A percentile compares a stretch with the other conserved stretches of the same genome.
These are phyloP conservation scores for Stemphylium beticola DNA, from an alignment of 2,329 filamentous ascomycete species.

Conservation along the genomic window DNA sequence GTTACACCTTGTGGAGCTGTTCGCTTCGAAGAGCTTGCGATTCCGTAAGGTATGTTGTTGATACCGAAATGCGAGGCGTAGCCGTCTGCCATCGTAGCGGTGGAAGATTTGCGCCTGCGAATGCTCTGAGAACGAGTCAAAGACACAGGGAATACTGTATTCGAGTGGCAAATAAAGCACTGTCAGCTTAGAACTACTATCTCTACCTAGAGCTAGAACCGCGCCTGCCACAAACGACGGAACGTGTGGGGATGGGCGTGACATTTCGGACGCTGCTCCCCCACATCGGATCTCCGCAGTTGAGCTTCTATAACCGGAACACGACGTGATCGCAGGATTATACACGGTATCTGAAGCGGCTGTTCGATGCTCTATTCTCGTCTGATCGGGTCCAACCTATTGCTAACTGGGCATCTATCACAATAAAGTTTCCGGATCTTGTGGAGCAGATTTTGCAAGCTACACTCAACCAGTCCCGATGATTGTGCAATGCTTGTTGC, in stretches of 20 bases:
- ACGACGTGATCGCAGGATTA: background rate
- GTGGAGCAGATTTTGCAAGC: background rate
- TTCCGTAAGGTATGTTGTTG: conserved; percentile 43
- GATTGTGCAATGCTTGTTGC: background rate
- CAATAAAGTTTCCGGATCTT: too few species aligned
- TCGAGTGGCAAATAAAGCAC: background rate
- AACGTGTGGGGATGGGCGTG: background rate
- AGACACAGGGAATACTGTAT: background rate
- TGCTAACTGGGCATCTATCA: background rate
- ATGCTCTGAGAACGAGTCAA: background rate
- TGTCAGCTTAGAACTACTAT: background rate
- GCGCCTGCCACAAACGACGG: background rate
- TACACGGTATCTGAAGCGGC: background rate
- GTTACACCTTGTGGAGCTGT: conserved; percentile 56
- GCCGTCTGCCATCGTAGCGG: conserved; percentile 23
- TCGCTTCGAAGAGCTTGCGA: conserved; percentile 32
- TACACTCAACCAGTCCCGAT: background rate
- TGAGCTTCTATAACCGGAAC: background rate
- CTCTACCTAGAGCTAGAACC: background rate
- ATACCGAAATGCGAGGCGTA: conserved; percentile 39
- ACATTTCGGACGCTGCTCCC: conserved; percentile 12
- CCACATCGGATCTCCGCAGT: conserved; percentile 17
- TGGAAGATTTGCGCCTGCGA: background rate
- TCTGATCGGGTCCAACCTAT: background rate
- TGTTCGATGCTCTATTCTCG: background rate